Evolutionary conservation across 345 rosid species (phyloP).

Genomic region (Linum trigynum): DNA sequence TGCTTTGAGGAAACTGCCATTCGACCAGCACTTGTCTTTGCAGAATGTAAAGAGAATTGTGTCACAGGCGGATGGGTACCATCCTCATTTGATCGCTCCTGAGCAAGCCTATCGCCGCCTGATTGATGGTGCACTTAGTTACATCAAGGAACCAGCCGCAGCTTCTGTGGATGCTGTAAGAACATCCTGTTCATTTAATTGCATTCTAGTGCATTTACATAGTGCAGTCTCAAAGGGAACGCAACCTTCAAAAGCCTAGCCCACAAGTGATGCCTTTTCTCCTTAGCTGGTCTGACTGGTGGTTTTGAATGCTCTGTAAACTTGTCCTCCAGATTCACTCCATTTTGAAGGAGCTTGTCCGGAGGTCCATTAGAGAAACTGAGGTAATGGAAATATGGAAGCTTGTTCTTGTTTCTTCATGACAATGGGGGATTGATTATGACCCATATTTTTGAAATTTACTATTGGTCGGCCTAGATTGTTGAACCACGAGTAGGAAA

Average conservation of each 20-base stretch:
- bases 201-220: not conserved
- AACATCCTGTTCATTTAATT: not conserved
- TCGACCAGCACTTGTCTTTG: constrained; percentile 50
- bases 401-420: not conserved
- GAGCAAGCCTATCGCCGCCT: constrained; percentile 65
- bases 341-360: constrained; percentile 51
- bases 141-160: constrained; percentile 61
- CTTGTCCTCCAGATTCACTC: constrained; percentile 42
- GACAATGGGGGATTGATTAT: not conserved
- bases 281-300: not conserved
- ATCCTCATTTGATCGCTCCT: constrained; percentile 63
- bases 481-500: too few species aligned
- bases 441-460: too few species aligned
- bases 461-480: too few species aligned
- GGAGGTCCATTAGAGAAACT: constrained; percentile 50
- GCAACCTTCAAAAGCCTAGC: not conserved
- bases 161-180: constrained; percentile 75
- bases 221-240: not conserved
- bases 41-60: constrained; percentile 56
- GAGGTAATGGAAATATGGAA: constrained; percentile 29
- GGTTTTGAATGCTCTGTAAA: not conserved
- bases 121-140: constrained; percentile 49
- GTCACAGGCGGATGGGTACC: constrained; percentile 69
- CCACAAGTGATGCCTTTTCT: not conserved
- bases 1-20: constrained; percentile 58